Evolutionary conservation across 2,329 filamentous ascomycete genomes (phyloP), one percentile per base, ranked within the genome.

Genomic region (Microsporum audouinii): DNA sequence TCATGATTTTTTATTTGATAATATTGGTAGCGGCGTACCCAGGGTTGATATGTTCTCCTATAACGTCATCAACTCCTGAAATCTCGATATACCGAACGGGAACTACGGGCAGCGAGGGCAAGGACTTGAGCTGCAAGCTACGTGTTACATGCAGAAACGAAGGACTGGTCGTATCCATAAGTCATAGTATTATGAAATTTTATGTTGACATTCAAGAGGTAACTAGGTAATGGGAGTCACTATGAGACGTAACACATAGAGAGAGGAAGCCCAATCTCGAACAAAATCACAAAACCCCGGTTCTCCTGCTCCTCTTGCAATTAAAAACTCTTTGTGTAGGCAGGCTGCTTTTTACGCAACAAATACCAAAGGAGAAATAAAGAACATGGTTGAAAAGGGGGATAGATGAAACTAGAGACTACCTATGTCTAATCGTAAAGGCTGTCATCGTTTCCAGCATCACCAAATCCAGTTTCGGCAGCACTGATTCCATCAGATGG

Each of bases 391-490:
- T 49, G 7, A 49, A 49, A 49, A 23, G 1, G 17, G 38, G 38
- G 17, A 33, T 53, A 34, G 29, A 27, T n/a, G 31, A 51, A 51
- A 23, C 45, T 51, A 51, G 45, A 12, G 27, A 10, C 45, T 29
- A 12, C 23, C 27, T 51, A 10, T 29, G 33, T 23, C 63, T 65
- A 65, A 79, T 96, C 89, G 77, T 97, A 97, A 75, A 97, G 88
- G 79, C 91, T 92, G 77, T 96, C 92, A 73, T 97, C 92, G 75
- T 95, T 91, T 70, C 90, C 92, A 68, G 85, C 89, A 70, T 91
- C 88, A 66, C 91, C 91, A 69, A 94, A 91, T 57, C 84, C 77
- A 68, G 68, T 75, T 43, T 78, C 78, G 69, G 69, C 73, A 65
- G 73, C 77, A 66, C 75, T 78, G 65, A 74, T 76, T 75, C 78